These are phyloP conservation scores for Penicillium manginii DNA, from an alignment of 495 filamentous ascomycete genomes.

Conservation along the genomic window DNA sequence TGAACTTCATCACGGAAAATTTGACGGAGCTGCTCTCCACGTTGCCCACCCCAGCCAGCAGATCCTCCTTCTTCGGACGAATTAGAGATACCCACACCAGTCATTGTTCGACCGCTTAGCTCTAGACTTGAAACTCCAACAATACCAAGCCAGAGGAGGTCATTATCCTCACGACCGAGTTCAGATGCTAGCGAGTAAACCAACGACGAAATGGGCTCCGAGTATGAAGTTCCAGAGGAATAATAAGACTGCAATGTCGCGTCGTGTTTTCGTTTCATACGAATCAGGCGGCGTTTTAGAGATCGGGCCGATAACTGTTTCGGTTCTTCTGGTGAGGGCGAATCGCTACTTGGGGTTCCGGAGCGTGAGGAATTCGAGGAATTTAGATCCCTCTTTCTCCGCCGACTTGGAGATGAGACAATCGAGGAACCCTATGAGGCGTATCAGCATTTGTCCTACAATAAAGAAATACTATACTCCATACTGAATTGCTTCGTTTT, in stretches of 20 bases:
- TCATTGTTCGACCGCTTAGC: slow-evolving; percentile 83
- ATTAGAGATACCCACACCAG: slow-evolving; percentile 75
- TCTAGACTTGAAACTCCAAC: slow-evolving; percentile 91
- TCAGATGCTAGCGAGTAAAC: slow-evolving; percentile 94
- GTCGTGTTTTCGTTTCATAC: slow-evolving; percentile 77
- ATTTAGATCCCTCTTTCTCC: slow-evolving; percentile 36
- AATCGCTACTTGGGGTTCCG: slow-evolving; percentile 50
- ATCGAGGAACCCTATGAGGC: slow-evolving; percentile 60
- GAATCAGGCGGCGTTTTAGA: slow-evolving; percentile 72
- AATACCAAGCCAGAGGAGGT: slow-evolving; percentile 91
- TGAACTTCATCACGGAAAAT: slow-evolving; percentile 92
- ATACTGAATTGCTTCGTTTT: slow-evolving; percentile 84
- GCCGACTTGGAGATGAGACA: slow-evolving; percentile 52
- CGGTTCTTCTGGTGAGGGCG: slow-evolving; percentile 61
- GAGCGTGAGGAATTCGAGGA: slow-evolving; percentile 52
- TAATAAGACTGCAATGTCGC: slow-evolving; percentile 77
- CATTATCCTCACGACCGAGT: slow-evolving; percentile 93
- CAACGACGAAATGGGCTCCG: slow-evolving; percentile 91
- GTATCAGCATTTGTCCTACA: slow-evolving; percentile 26
- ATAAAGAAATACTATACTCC: slow-evolving; percentile 22
- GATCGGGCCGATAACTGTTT: slow-evolving; percentile 66
- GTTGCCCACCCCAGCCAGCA: slow-evolving; percentile 78
- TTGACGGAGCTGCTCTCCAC: slow-evolving; percentile 81
- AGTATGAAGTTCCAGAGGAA: slow-evolving; percentile 82
- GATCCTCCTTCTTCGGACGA: slow-evolving; percentile 58